Evolutionary conservation across 306 rosid species (phyloP), one percentile per base, ranked within the genome.

Genomic region (Fragaria nilgerrensis): DNA sequence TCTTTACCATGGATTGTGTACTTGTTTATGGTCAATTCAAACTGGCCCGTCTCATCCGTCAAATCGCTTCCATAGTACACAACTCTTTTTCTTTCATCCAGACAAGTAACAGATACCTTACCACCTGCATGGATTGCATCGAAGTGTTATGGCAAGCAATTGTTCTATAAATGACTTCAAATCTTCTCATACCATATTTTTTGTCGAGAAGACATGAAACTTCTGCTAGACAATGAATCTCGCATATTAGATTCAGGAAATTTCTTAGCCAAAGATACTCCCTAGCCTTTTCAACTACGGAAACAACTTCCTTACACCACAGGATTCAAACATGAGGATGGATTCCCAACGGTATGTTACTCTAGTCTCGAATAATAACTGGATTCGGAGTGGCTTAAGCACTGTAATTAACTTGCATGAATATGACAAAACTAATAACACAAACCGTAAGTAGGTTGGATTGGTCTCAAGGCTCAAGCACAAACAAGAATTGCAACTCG

Each of bases 1-100:
- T 84, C 78, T 70, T 88, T 90, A 58, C 91, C 91, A 7, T 73
- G 19, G 12, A 82, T 3, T 7, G 68, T 45, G 55, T 23, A 44
- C 73, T 80, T 81, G 25, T 78, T 66, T 52, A 89, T 83, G 10
- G 4, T 27, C 8, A 94, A 25, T 47, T 91, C 87, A 43, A 83
- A 94, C 29, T 84, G 86, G 32, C 98, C 98, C 22, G 41, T 62
- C 41, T 81, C 84, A 49, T 94, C 98, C 0, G 96, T 89, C n/a
- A 75, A n/a, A 68, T 94, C 97, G 32, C 98, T 88, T 43, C 85
- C 82, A 37, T 94, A 91, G 64, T 83, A 84, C 68, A 89, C 78
- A 41, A 86, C 89, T 74, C 85, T 83, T 52, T 80, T 78, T 77
- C 96, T 90, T 72, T 80, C 80, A 64, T 94, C 98, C 89, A 87